phyloP scores from a whole-genome alignment of 352 stramenopile species.

The Globisporangium echinulatum region DNA sequence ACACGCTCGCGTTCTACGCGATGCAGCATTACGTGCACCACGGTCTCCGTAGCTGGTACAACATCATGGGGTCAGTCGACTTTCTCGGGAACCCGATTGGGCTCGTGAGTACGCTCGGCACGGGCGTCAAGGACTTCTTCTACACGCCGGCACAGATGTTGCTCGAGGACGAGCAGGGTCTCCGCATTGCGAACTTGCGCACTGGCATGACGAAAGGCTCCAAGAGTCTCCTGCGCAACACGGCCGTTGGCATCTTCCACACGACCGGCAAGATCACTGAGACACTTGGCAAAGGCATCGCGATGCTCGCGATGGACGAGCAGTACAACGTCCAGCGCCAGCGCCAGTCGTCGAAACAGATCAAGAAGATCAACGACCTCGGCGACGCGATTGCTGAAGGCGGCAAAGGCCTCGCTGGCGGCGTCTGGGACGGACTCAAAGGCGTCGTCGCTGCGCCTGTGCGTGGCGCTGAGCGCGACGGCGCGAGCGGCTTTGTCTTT shows the following conservation, averaged over 20 bases:
- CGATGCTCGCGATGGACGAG: constrained; percentile 81
- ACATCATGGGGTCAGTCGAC: constrained; percentile 86
- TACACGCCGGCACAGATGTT: constrained; percentile 92
- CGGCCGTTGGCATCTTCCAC: constrained; percentile 85
- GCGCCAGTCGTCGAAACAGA: constrained; percentile 62
- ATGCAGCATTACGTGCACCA: constrained; percentile 87
- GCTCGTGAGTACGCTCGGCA: constrained; percentile 83
- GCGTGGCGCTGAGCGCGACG: constrained; percentile 66
- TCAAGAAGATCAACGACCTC: constrained; percentile 73
- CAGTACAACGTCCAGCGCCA: constrained; percentile 83
- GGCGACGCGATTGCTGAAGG: constrained; percentile 79
- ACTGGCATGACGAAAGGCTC: constrained; percentile 86
- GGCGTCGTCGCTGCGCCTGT: constrained; percentile 73
- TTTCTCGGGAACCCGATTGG: constrained; percentile 89
- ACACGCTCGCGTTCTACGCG: constrained; percentile 78
- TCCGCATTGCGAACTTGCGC: constrained; percentile 81
- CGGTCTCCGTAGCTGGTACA: constrained; percentile 79
- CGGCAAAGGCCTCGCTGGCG: constrained; percentile 67
- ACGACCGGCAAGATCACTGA: constrained; percentile 88
- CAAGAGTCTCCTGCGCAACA: constrained; percentile 83
- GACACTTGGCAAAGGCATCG: constrained; percentile 83
- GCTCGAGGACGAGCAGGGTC: constrained; percentile 82
- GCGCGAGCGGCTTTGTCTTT: constrained; percentile 74
- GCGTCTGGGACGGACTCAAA: constrained; percentile 80
- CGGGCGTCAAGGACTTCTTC: constrained; percentile 93